Percentiles rank a stretch among this genome's conserved stretches.
phyloP scores from a whole-genome alignment of 208 protist species.

The Trypanosoma lewisi region DNA sequence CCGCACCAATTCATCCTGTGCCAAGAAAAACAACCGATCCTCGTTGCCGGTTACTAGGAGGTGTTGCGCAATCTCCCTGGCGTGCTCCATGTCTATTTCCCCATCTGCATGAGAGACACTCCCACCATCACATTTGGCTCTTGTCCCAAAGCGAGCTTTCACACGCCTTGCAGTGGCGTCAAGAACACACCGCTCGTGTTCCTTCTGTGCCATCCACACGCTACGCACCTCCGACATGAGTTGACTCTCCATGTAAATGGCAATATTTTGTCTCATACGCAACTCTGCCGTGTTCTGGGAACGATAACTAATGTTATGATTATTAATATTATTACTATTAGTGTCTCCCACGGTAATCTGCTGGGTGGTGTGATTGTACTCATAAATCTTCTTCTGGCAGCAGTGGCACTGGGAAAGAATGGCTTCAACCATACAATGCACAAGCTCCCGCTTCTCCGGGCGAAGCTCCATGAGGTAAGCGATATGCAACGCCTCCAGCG shows the following conservation, averaged over 20 bases:
- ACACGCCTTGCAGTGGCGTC: conserved; percentile 17
- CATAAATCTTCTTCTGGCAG: conserved; percentile 2
- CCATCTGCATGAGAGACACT: background rate
- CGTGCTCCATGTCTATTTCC: background rate
- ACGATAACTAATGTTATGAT: background rate
- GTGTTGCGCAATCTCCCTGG: conserved; percentile 5
- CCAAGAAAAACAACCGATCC: conserved; percentile 20
- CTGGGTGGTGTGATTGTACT: conserved; percentile 4
- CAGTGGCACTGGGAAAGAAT: conserved; percentile 1
- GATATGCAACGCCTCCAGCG: background rate
- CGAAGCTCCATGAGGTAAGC: conserved; percentile 1
- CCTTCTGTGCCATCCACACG: conserved; percentile 10
- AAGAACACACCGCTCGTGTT: conserved; percentile 7
- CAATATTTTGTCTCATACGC: conserved; percentile 20
- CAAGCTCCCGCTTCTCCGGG: background rate
- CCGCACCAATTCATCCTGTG: conserved; percentile 20
- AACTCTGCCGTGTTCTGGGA: conserved; percentile 5
- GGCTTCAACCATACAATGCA: conserved; percentile 1
- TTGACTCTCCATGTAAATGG: conserved; percentile 5
- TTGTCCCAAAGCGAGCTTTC: conserved; percentile 5
- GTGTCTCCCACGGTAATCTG: background rate
- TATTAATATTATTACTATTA: background rate
- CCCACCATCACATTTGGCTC: background rate
- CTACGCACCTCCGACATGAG: conserved; percentile 2
- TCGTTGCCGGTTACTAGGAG: conserved; percentile 15